Evolutionary conservation across 2,329 filamentous ascomycete genomes (phyloP), one percentile per base, ranked within the genome.

Genomic region (Aureobasidium sp.): DNA sequence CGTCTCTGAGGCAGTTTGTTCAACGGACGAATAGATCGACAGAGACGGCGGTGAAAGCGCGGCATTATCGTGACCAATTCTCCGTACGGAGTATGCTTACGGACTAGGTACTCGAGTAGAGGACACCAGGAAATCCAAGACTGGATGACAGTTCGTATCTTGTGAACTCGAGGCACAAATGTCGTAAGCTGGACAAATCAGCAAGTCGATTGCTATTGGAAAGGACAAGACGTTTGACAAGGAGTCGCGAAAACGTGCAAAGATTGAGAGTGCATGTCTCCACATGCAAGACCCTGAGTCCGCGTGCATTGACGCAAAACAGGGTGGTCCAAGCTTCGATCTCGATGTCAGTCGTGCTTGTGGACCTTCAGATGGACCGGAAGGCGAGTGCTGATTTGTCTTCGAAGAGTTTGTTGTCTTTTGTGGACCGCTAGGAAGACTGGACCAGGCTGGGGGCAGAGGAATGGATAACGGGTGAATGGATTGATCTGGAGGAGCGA

Each of bases 21-120:
- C 52, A 44, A 55, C 39, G 52, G n/a, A 42, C 37, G 21, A 55
- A 55, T 11, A 10, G 52, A 55, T 55, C 52, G 52, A 30, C 52
- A 32, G 21, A 15, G 16, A 29, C 25, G 52, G 52, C 52, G 36
- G 39, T 54, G 52, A 16, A 54, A 42, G 16, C 13, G 52, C 52
- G 52, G 52, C 37, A 42, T 52, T 39, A 52, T 52, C 32, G 34
- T 39, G 21, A n/a, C 45, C 27, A 48, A 48, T 48, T 48, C 45
- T 48, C 45, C 45, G 45, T 48, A 48, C 45, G 21, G 21, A 21
- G 21, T 21, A 21, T 21, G 45, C 16, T 27, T 29, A 48, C 44
- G 44, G 1, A 21, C 21, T 21, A 21, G 16, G 27, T 37, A 37
- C 34, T 11, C 13, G 27, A 21, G 30, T 13, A 39, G 49, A 6